These are phyloP conservation scores for Apiospora saccharicola DNA, from an alignment of 2,329 filamentous ascomycete genomes.

Conservation along the genomic window DNA sequence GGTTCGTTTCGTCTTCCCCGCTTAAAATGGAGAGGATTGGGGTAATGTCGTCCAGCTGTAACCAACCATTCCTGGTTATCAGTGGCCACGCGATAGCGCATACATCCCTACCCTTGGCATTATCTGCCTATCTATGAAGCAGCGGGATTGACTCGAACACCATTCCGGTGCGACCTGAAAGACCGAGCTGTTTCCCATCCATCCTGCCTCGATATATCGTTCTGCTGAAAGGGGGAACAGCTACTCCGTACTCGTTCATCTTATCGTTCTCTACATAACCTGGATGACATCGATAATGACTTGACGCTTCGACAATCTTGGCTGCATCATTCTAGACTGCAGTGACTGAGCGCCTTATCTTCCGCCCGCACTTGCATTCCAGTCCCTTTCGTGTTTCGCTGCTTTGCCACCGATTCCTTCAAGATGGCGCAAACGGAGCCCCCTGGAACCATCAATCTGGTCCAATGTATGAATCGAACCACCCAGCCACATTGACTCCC, in stretches of 20 bases:
- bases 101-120: neutral
- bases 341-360: neutral
- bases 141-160: neutral
- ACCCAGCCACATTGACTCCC: neutral
- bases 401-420: neutral
- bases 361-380: neutral
- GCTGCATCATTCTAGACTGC: no score
- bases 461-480: conserved; percentile 21
- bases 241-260: neutral
- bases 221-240: no score
- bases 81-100: neutral
- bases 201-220: neutral
- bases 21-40: neutral
- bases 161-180: neutral
- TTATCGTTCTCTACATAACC: neutral
- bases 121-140: neutral
- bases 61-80: neutral
- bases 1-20: neutral
- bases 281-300: neutral
- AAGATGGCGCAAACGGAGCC: conserved; percentile 28
- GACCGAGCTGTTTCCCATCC: neutral
- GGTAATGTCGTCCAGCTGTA: neutral
- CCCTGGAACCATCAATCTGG: conserved; percentile 27
- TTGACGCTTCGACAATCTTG: neutral
- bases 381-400: no score